Base-by-base conservation (phyloP, 768 basidiomycete genomes). In the Daedaleopsis sinensis region DNA sequence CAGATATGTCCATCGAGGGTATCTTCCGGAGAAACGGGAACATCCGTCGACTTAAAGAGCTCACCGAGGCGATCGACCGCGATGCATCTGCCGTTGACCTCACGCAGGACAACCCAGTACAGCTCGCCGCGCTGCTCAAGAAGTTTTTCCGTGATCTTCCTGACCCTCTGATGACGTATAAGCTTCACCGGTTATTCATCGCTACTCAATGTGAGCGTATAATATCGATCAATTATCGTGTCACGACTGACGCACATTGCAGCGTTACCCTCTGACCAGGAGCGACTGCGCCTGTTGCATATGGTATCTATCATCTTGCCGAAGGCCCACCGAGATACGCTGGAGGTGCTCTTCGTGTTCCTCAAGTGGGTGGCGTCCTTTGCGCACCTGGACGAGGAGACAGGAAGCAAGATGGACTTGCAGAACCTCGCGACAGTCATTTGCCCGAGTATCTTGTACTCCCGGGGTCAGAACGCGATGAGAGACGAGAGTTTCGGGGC, bases 341-440 rank as follows among this genome's bases (percentile, higher is more conserved):
- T 97, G 86, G 97, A 99, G 76, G 93, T 97, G 53, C 79, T 99
- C 53, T 98, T 97, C 71, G 96, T 97, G 35, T 99, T 99, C 80
- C 82, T 99, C 66, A 97, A 98, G 76, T 99, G 97, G 97, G 97
- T 99, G 12, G 96, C 96, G 11, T 97, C 95, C 1, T 99, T 99
- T 73, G 94, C 97, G 52, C 96, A 99, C 75, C 87, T 96, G 23
- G 65, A 64, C 46, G 59, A 63, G 32, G 65, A 66, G 51, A 66
- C 65, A 19, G 65, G 65, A 11, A 64, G 63, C 58, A 96, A 96
- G 79, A 99, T 99, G 97, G 97, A 99, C 74, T 80, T 98, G 50
- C 83, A 83, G 18, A 99, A 99, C 74, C 83, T 99, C 66, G 94
- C 97, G 38, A 98, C 94, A 10, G 96, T 98, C 75, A 96, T 98